phyloP scores from a whole-genome alignment of 345 rosid genomes.

The Citropsis articulata region DNA sequence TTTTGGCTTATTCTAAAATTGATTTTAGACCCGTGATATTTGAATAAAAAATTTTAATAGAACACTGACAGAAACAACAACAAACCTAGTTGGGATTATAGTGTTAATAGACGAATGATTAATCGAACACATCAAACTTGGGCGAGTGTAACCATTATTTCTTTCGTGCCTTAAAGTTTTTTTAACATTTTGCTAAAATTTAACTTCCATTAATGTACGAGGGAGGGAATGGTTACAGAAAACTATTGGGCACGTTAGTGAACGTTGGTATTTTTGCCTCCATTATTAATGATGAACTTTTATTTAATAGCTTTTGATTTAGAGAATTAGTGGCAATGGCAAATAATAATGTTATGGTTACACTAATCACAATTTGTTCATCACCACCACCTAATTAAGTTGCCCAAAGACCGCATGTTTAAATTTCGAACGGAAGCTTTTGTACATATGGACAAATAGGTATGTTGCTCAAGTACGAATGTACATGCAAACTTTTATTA shows the following conservation, averaged over 20 bases:
- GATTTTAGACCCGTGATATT: too few relatives aligned
- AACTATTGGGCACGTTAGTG: too few relatives aligned
- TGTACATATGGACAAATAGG: background rate
- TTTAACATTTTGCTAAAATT: background rate
- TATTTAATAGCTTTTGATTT: background rate
- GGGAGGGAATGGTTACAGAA: background rate
- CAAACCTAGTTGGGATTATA: background rate
- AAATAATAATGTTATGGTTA: background rate
- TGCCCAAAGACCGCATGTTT: background rate
- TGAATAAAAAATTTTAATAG: too few relatives aligned
- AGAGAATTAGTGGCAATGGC: background rate
- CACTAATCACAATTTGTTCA: too few relatives aligned
- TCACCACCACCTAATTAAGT: background rate
- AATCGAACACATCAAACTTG: too few relatives aligned
- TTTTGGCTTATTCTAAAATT: background rate
- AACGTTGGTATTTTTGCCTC: background rate
- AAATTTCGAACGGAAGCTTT: background rate
- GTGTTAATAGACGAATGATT: background rate
- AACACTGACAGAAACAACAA: too few relatives aligned
- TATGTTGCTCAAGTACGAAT: background rate
- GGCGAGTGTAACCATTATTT: too few relatives aligned
- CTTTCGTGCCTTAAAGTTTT: too few relatives aligned
- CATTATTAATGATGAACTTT: background rate
- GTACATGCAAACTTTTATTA: background rate
- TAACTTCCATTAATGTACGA: background rate